phyloP scores from a whole-genome alignment of 2,329 filamentous ascomycete species.

The Cadophora sp. region DNA sequence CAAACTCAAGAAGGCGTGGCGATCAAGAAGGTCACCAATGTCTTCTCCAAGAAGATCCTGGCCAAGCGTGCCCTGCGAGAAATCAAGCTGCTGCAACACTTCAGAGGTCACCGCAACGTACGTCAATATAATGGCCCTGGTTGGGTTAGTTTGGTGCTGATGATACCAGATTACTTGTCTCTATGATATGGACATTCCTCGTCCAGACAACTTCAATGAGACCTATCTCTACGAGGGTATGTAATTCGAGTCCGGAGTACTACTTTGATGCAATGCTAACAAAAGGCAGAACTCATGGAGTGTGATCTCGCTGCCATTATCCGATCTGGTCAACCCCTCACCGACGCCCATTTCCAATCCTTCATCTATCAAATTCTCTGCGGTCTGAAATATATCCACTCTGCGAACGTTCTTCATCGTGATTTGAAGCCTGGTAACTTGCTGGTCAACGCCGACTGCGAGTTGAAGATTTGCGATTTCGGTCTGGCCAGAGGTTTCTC shows the following conservation, averaged over 20 bases:
- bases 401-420: slow-evolving; percentile 94
- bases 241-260: slow-evolving; percentile 2
- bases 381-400: slow-evolving; percentile 98
- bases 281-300: slow-evolving; percentile 87
- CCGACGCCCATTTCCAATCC: slow-evolving; percentile 98
- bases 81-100: slow-evolving; percentile 98
- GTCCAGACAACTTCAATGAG: slow-evolving; percentile 98
- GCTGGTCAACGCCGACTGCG: slow-evolving; percentile 97
- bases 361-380: slow-evolving; percentile 99
- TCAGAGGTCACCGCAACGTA: slow-evolving; percentile 88
- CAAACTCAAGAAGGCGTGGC: slow-evolving; percentile 92
- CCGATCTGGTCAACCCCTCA: slow-evolving; percentile 93
- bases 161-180: slow-evolving; percentile 87
- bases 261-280: slow-evolving; percentile 32
- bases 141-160: slow-evolving; percentile 46
- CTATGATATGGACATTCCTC: slow-evolving; percentile 99
- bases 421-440: slow-evolving; percentile 97
- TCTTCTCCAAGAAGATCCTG: slow-evolving; percentile 99
- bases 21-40: slow-evolving; percentile 99
- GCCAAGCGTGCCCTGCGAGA: slow-evolving; percentile 97
- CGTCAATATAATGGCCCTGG: slow-evolving; percentile 45
- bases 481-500: slow-evolving; percentile 96
- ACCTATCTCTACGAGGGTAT: slow-evolving; percentile 97
- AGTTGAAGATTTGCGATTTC: slow-evolving; percentile 99
- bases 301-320: slow-evolving; percentile 98